phyloP scores from a whole-genome alignment of 768 basidiomycete species.

The Lactarius hatsudake region DNA sequence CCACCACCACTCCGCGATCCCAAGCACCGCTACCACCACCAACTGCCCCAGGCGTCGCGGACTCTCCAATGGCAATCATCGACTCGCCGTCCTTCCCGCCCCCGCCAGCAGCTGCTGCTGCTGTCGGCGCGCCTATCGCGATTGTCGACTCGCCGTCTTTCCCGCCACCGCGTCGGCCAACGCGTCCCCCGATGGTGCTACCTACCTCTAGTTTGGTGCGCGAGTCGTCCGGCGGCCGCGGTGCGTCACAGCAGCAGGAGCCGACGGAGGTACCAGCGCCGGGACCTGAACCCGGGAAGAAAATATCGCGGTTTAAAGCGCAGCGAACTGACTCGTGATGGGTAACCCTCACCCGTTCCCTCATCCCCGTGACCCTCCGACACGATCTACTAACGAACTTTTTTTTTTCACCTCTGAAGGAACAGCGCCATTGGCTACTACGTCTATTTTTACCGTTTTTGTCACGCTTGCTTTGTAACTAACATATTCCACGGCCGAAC shows the following conservation, averaged over 20 bases:
- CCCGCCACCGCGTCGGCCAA: constrained; percentile 18
- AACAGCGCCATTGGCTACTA: too few species aligned
- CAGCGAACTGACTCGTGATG: constrained; percentile 25
- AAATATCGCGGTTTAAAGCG: constrained; percentile 32
- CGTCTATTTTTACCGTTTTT: neutral
- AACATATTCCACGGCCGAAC: too few species aligned
- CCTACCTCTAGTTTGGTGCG: constrained; percentile 23
- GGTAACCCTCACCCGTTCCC: neutral
- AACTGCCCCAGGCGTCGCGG: neutral
- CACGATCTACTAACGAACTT: neutral
- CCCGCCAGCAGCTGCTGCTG: neutral
- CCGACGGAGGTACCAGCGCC: neutral
- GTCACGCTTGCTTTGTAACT: neutral
- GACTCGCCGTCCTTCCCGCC: constrained; percentile 28
- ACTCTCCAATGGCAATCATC: constrained; percentile 15
- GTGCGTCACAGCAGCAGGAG: neutral
- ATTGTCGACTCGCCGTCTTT: constrained; percentile 31
- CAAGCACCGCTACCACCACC: neutral
- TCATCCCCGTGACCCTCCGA: neutral
- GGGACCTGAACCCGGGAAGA: constrained; percentile 24
- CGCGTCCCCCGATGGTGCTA: constrained; percentile 28
- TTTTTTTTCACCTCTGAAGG: neutral
- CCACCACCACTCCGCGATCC: too few species aligned
- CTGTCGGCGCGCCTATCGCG: neutral
- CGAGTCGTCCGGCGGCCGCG: neutral